Base-by-base conservation (phyloP, 768 basidiomycete genomes). In the Termitomyces bulborhizus region DNA sequence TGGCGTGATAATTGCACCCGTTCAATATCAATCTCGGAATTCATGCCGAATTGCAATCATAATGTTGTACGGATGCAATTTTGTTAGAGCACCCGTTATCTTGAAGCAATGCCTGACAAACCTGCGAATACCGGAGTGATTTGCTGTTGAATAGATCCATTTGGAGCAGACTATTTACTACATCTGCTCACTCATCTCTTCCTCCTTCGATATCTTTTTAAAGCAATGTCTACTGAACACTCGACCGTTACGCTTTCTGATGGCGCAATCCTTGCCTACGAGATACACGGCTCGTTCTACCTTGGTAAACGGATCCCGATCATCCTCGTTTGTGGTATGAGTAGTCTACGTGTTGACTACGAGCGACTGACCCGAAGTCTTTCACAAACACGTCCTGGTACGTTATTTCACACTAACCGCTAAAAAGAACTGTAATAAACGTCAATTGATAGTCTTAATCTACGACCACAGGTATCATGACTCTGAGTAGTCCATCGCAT, bases 281-380 rank as follows among this genome's bases (percentile, higher is more conserved):
- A 77, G 46, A 57, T 78, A n/a, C 54, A 74, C 13, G 77, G 77
- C n/a, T 63, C 69, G 6, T 56, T 67, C n/a, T 65, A 73, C 56
- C 53, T 71, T 7, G 69, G 66, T 1, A 60, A 42, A 6, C 56
- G 55, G 3, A 57, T 63, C 15, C 78, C 78, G 6, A 64, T 79
- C 39, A 73, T 78, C 3, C 63, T 78, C 29, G 62, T 80, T 12
- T 69, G 70, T 26, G 78, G 78, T 9, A 69, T 76, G 65, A 73
- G 70, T 46, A 67, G 70, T 9, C 59, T 71, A 6, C 65, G 71
- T 41, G 59, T 65, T n/a, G 78, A 80, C 59, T 75, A 68, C 62
- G 68, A 74, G 44, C 65, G 69, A 32, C 60, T 80, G 50, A 66
- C 62, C 1, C 62, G 59, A 6, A 63, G 62, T 26, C 66, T 79